phyloP scores from a whole-genome alignment of 768 basidiomycete genomes.

The Suillus variegatus region DNA sequence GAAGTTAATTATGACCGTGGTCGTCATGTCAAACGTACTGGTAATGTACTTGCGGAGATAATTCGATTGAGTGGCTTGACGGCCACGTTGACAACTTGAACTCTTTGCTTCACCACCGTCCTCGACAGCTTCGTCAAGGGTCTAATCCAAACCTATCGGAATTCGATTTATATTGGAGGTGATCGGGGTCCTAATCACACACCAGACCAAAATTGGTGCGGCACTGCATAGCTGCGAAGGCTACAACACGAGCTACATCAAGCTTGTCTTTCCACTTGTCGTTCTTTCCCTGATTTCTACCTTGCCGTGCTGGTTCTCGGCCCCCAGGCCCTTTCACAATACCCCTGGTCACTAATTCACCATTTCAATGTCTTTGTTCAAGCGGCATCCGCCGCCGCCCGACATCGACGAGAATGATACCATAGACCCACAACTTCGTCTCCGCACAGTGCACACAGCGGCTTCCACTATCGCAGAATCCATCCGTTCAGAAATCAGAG shows the following conservation, averaged over 20 bases:
- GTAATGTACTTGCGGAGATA: background rate
- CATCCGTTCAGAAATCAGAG: constrained; percentile 73
- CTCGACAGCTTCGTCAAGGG: background rate
- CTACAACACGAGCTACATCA: background rate
- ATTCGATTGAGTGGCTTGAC: background rate
- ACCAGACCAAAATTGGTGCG: background rate
- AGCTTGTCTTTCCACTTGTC: constrained; percentile 3
- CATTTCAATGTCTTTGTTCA: constrained; percentile 39
- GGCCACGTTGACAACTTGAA: background rate
- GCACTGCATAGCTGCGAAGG: constrained; percentile 1
- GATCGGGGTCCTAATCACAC: background rate
- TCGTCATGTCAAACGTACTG: no score
- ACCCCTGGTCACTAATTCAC: constrained; percentile 22
- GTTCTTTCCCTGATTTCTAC: constrained; percentile 15
- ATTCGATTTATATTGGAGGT: background rate
- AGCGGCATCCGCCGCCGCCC: constrained; percentile 36
- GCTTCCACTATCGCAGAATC: constrained; percentile 89
- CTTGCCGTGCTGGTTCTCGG: constrained; percentile 35
- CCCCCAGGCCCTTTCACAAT: constrained; percentile 16
- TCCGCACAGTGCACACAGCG: constrained; percentile 92
- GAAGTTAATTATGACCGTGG: no score
- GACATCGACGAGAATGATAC: constrained; percentile 66
- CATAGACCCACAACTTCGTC: constrained; percentile 83
- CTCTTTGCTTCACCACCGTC: background rate
- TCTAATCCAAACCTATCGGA: background rate